Evolutionary conservation across 164 flowering plant genomes (phyloP), one percentile per base, ranked within the genome.

Genomic region (Euptelea pleiosperma): DNA sequence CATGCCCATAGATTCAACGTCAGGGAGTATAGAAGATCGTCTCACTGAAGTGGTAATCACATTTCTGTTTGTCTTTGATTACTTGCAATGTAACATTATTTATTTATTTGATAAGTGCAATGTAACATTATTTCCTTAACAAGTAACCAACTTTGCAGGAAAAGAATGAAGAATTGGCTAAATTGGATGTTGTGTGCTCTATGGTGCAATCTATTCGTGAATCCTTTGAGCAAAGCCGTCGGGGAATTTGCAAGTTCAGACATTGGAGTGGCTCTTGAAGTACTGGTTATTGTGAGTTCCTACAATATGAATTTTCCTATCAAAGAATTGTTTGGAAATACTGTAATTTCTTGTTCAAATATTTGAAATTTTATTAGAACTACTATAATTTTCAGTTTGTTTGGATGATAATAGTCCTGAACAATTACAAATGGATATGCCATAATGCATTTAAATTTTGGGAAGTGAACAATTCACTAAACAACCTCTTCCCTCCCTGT

Each of bases 191-290:
- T 62, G 86, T 92, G 18, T 2, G 67, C 61, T 73, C 78, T 51
- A 82, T 89, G 93, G 63, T 92, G 47, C 84, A 82, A 68, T 89
- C 96, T 28, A 83, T 92, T 53, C 88, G 87, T 61, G 82, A 81
- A 46, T 89, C 93, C 16, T 80, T 87, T 52, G 52, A 67, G 37
- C 83, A 71, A 62, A 70, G 63, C 43, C 87, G 95, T 6, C 98
- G 96, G 61, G 98, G 96, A 33, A 89, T 92, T 58, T 89, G 95
- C 87, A 92, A 73, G 68, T 85, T 60, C 68, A 83, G 90, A 64
- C 71, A 73, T 25, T 79, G 88, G 86, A 80, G 46, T 66, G 65
- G 68, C 61, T 78, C 81, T 64, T 85, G 73, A 76, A 55, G 52
- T 25, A 24, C 46, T 57, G 28, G 35, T 36, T 14, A 16, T 34